Percentiles rank a stretch among this genome's conserved stretches.
These are phyloP conservation scores for Pyronema domesticum DNA, from an alignment of 495 filamentous ascomycete species.

Conservation along the genomic window DNA sequence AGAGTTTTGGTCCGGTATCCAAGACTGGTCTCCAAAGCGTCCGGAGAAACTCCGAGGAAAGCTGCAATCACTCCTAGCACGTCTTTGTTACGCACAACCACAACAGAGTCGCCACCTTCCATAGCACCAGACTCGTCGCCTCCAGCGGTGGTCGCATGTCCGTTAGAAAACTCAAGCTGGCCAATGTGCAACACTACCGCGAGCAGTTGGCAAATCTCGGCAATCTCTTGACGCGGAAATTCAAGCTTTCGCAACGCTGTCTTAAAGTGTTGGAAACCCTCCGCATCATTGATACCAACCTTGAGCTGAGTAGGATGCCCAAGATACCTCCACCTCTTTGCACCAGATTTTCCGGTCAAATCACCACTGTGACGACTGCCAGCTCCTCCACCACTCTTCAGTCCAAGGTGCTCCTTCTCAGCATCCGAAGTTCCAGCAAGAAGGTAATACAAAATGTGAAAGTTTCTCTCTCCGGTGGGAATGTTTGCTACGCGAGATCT, in stretches of 20 bases:
- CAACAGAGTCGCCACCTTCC: constrained; percentile 73
- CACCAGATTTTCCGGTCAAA: constrained; percentile 34
- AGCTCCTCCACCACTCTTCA: constrained; percentile 39
- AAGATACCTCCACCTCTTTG: constrained; percentile 84
- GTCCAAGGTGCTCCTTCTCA: constrained; percentile 75
- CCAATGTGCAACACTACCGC: constrained; percentile 87
- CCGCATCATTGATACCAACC: constrained; percentile 85
- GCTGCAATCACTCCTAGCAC: constrained; percentile 69
- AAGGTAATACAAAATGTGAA: constrained; percentile 90
- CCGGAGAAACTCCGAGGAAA: constrained; percentile 66
- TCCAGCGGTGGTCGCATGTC: constrained; percentile 54
- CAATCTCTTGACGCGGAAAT: constrained; percentile 82
- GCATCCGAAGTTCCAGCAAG: constrained; percentile 77
- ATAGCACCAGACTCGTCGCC: constrained; percentile 90
- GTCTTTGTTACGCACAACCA: constrained; percentile 84
- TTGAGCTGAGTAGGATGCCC: constrained; percentile 93
- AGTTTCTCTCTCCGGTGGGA: constrained; percentile 87
- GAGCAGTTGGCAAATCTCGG: constrained; percentile 85
- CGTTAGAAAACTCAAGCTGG: constrained; percentile 75
- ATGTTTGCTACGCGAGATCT: constrained; percentile 76
- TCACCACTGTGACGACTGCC: constrained; percentile 28
- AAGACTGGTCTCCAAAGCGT: constrained; percentile 69
- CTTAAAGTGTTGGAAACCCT: constrained; percentile 96
- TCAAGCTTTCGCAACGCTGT: constrained; percentile 83
- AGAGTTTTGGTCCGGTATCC: constrained; percentile 93